Evolutionary conservation across 2,329 filamentous ascomycete species (phyloP).

Genomic region (Gremmenia infestans): DNA sequence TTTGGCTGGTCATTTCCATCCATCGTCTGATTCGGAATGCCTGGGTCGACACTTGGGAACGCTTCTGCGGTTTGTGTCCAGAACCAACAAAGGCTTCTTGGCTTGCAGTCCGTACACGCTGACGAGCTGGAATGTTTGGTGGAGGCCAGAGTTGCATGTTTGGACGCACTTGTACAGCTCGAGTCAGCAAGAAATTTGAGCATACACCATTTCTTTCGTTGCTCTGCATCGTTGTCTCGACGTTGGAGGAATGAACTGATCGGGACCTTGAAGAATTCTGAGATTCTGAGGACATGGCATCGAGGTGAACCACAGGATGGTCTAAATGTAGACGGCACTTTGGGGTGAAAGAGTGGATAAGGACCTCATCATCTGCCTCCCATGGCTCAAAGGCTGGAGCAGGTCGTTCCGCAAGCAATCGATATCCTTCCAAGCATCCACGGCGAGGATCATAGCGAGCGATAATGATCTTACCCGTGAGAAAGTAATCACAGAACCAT

Average conservation of each 20-base stretch:
- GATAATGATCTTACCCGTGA: slow-evolving; percentile 71
- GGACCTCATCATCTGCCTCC: slow-evolving; percentile 58
- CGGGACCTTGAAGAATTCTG: slow-evolving; percentile 14
- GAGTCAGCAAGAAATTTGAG: slow-evolving; percentile 64
- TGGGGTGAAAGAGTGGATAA: slow-evolving; percentile 70
- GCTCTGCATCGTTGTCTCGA: slow-evolving; percentile 49
- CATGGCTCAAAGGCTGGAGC: slow-evolving; percentile 55
- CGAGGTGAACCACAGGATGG: slow-evolving; percentile 62
- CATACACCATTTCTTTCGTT: slow-evolving; percentile 46
- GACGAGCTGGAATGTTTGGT: slow-evolving; percentile 55
- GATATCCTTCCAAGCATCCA: slow-evolving; percentile 76
- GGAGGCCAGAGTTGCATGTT: slow-evolving; percentile 69
- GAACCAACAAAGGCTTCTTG: slow-evolving; percentile 37
- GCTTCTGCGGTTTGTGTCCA: slow-evolving; percentile 43
- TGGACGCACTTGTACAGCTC: slow-evolving; percentile 39
- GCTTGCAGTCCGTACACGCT: slow-evolving; percentile 44
- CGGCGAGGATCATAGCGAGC: slow-evolving; percentile 68
- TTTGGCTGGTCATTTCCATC: slow-evolving; percentile 57
- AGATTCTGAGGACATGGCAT: slow-evolving; percentile 16
- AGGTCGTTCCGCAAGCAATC: slow-evolving; percentile 61
- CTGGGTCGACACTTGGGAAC: slow-evolving; percentile 59
- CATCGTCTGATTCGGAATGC: slow-evolving; percentile 73
- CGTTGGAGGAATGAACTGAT: slow-evolving; percentile 36
- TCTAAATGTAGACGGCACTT: slow-evolving; percentile 67
- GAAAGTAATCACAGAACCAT: slow-evolving; percentile 75